Percentiles rank a stretch among this genome's conserved stretches.
Evolutionary conservation across 148 eudicot species (phyloP).

Genomic region (Rhododendron kiyosumense): DNA sequence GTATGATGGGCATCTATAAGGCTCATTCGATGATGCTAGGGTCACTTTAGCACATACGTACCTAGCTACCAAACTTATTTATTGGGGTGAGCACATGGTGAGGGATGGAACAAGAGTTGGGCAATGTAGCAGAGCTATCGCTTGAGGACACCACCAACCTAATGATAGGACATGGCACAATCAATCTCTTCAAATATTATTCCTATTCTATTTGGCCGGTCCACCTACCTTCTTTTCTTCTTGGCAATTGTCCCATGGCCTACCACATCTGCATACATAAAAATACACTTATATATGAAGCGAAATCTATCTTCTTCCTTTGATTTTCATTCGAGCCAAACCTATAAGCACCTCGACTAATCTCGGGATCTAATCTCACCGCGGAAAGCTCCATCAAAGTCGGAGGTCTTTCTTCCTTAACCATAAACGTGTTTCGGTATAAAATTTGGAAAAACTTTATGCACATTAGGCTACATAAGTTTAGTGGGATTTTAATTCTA

Average conservation of each 20-base stretch:
- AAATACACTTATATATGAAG: neutral
- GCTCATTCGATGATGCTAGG: neutral
- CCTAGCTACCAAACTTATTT: neutral
- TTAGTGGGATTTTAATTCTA: neutral
- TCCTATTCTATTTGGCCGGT: slow-evolving; percentile 10
- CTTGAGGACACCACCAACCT: slow-evolving; percentile 35
- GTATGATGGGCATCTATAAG: neutral
- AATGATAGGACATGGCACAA: slow-evolving; percentile 29
- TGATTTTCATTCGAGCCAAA: neutral
- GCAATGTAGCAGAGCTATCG: slow-evolving; percentile 7
- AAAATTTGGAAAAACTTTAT: neutral
- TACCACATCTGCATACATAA: neutral
- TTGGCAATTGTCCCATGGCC: neutral
- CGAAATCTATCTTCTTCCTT: neutral
- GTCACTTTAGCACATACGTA: neutral
- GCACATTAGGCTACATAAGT: neutral
- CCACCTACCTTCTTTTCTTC: slow-evolving; percentile 9
- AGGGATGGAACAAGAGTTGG: slow-evolving; percentile 26
- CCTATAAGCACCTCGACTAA: neutral
- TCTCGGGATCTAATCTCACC: no score
- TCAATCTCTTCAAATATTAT: neutral
- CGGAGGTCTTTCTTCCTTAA: neutral
- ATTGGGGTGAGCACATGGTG: slow-evolving; percentile 29
- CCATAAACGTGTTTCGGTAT: neutral
- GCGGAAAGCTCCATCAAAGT: neutral